phyloP scores from a whole-genome alignment of 331 rosid species.

The Telfairia occidentalis region DNA sequence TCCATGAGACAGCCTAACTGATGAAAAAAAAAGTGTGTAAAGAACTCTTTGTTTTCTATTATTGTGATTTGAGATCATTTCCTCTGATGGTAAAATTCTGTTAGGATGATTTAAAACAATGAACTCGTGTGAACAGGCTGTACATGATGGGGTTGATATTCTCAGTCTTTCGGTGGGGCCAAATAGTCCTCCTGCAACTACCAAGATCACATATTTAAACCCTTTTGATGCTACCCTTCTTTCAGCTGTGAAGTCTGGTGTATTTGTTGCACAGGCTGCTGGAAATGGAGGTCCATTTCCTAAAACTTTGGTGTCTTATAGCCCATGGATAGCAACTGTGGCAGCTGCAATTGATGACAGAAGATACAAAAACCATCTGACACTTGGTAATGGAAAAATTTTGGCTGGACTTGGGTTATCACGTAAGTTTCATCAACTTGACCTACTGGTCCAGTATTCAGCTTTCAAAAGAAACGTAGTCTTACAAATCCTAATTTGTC shows the following conservation, averaged over 20 bases:
- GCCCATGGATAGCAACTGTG: slow-evolving; percentile 94
- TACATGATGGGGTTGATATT: slow-evolving; percentile 91
- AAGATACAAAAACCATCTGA: slow-evolving; percentile 87
- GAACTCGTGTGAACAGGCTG: slow-evolving; percentile 63
- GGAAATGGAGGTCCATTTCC: slow-evolving; percentile 99
- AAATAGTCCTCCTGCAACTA: slow-evolving; percentile 87
- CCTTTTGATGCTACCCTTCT: slow-evolving; percentile 99
- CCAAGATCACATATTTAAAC: slow-evolving; percentile 77
- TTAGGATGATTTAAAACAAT: neutral
- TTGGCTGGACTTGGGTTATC: slow-evolving; percentile 90
- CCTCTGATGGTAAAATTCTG: neutral
- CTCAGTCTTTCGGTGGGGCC: slow-evolving; percentile 99
- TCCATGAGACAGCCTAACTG: neutral
- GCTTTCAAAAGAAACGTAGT: neutral
- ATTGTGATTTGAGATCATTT: neutral
- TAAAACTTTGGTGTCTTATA: slow-evolving; percentile 88
- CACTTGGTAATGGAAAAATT: slow-evolving; percentile 80
- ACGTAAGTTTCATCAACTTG: slow-evolving; percentile 51
- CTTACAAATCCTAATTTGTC: neutral
- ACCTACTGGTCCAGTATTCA: neutral
- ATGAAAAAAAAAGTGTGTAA: neutral
- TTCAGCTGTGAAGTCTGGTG: slow-evolving; percentile 98
- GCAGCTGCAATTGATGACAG: slow-evolving; percentile 99
- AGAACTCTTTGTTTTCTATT: neutral
- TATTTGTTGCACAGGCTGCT: slow-evolving; percentile 98